Conservation (phyloP, 1,139 yeast species). For the Suhomyces chickasaworum region DNA sequence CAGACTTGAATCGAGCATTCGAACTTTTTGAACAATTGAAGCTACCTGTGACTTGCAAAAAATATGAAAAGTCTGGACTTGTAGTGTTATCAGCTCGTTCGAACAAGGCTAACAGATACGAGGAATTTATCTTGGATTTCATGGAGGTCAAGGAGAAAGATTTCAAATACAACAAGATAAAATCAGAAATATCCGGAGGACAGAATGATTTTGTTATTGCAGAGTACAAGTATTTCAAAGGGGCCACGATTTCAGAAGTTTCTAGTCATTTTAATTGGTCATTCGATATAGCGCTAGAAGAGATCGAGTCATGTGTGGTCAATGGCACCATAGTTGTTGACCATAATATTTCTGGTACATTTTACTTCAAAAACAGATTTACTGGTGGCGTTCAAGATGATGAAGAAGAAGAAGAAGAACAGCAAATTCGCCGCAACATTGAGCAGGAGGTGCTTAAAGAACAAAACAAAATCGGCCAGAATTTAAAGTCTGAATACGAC, state of each 20-base stretch:
- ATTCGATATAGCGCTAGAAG: conserved; percentile 66
- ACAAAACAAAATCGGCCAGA: conserved; percentile 22
- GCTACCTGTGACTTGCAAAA: conserved; percentile 36
- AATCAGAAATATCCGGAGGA: conserved; percentile 23
- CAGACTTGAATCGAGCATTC: conserved; percentile 36
- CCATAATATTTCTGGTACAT: conserved; percentile 62
- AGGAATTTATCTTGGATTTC: conserved; percentile 28
- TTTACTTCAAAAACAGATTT: conserved; percentile 41
- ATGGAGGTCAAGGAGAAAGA: conserved; percentile 27
- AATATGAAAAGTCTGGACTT: conserved; percentile 40
- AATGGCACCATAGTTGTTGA: conserved; percentile 65
- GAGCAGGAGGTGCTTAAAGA: conserved; percentile 23
- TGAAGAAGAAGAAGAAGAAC: conserved; percentile 19
- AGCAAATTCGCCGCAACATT: conserved; percentile 16
- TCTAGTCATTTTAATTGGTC: conserved; percentile 59
- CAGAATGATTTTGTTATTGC: conserved; percentile 29
- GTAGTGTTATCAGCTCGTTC: conserved; percentile 34
- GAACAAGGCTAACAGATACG: conserved; percentile 24
- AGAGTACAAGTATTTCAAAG: conserved; percentile 31
- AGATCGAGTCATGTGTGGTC: conserved; percentile 60
- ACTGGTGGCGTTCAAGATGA: conserved; percentile 12
- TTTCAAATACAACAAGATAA: conserved; percentile 31
- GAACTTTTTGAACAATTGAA: conserved; percentile 33
- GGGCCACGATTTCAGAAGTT: conserved; percentile 41
- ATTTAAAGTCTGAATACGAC: conserved; percentile 19